phyloP scores from a whole-genome alignment of 1,139 yeast genomes.

The Lodderomyces pseudojiufengensis region DNA sequence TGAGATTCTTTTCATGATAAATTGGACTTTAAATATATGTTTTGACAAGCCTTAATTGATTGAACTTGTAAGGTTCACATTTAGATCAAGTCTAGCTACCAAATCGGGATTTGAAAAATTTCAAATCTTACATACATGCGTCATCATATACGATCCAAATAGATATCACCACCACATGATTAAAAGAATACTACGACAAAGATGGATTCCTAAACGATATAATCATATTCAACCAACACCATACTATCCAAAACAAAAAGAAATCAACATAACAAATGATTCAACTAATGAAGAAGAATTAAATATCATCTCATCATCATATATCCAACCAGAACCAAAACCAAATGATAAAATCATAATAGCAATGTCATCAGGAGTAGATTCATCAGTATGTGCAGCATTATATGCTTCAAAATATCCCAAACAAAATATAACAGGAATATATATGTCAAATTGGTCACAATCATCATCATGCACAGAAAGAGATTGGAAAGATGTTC shows the following conservation, averaged over 20 bases:
- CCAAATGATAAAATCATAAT: slow-evolving; percentile 61
- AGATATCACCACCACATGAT: not conserved
- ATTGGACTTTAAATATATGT: no score
- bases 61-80: no score
- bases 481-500: slow-evolving; percentile 84
- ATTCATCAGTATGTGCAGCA: slow-evolving; percentile 87
- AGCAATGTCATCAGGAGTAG: slow-evolving; percentile 98
- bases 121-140: not conserved
- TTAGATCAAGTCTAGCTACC: no score
- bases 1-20: no score
- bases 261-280: not conserved
- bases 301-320: slow-evolving; percentile 9
- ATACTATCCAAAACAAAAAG: slow-evolving; percentile 10
- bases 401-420: slow-evolving; percentile 47
- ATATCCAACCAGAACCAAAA: slow-evolving; percentile 44
- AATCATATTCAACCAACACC: slow-evolving; percentile 10
- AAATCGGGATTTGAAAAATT: not conserved
- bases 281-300: slow-evolving; percentile 7
- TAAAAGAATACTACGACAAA: slow-evolving; percentile 1
- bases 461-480: slow-evolving; percentile 73
- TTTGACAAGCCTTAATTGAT: no score
- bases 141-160: no score
- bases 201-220: not conserved
- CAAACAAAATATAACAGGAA: slow-evolving; percentile 64
- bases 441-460: slow-evolving; percentile 93